phyloP scores from a whole-genome alignment of 2,329 filamentous ascomycete species.

The Xylariales sp. region DNA sequence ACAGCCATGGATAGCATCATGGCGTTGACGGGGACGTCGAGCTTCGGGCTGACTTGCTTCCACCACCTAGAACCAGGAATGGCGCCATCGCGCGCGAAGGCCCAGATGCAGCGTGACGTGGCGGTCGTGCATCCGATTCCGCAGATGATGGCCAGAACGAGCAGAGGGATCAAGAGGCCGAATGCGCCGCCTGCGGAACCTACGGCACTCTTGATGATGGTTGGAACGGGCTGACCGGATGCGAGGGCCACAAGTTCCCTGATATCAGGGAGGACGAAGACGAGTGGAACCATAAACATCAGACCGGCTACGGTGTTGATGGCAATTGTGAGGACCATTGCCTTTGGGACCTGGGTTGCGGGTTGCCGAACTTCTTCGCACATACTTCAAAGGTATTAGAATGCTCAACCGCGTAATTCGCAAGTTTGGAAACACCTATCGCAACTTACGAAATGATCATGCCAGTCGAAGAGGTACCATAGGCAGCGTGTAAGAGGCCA shows the following conservation, averaged over 20 bases:
- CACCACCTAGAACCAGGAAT: slow-evolving; percentile 59
- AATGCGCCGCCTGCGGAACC: slow-evolving; percentile 58
- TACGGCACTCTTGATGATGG: slow-evolving; percentile 59
- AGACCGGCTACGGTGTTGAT: slow-evolving; percentile 64
- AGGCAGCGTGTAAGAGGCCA: slow-evolving; percentile 66
- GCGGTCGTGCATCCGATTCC: slow-evolving; percentile 67
- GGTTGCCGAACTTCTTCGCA: slow-evolving; percentile 67
- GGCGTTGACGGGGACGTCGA: slow-evolving; percentile 64
- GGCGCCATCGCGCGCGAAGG: slow-evolving; percentile 66
- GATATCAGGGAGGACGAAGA: slow-evolving; percentile 65
- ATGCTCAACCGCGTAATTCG: no score
- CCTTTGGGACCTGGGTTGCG: slow-evolving; percentile 64
- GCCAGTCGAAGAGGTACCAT: slow-evolving; percentile 70
- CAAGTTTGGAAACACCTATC: no score
- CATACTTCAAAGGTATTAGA: slow-evolving; percentile 46
- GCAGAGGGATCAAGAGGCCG: slow-evolving; percentile 57
- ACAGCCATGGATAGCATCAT: slow-evolving; percentile 68
- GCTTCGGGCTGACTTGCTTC: slow-evolving; percentile 55
- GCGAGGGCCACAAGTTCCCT: slow-evolving; percentile 46
- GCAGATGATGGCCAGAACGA: slow-evolving; percentile 63
- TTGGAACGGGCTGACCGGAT: slow-evolving; percentile 58
- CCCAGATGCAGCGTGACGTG: slow-evolving; percentile 63
- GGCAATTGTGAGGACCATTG: slow-evolving; percentile 63
- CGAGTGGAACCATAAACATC: slow-evolving; percentile 62
- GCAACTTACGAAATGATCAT: slow-evolving; percentile 70